These are phyloP conservation scores for Malus hybrid DNA, from an alignment of 331 rosid genomes.

Conservation along the genomic window DNA sequence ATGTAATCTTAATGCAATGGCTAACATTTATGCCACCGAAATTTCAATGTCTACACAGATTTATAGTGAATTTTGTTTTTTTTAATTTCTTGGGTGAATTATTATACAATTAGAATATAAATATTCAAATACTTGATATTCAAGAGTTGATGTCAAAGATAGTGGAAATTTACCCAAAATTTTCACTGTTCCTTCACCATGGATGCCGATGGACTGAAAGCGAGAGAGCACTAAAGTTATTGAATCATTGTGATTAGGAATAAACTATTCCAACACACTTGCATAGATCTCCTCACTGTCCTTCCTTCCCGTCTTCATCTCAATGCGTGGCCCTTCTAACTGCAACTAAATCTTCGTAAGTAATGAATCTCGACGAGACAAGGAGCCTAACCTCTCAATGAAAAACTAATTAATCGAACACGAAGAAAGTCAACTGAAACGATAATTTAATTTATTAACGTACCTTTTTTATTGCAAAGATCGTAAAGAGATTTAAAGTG, in stretches of 20 bases:
- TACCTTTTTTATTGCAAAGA: too few species aligned
- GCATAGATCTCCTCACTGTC: slow-evolving; percentile 58
- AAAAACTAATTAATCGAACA: not conserved
- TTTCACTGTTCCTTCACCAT: slow-evolving; percentile 58
- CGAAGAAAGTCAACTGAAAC: not conserved
- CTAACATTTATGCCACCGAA: too few species aligned
- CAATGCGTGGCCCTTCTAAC: slow-evolving; percentile 74
- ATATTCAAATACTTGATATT: too few species aligned
- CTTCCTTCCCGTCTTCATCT: slow-evolving; percentile 67
- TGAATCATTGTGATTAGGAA: slow-evolving; percentile 77
- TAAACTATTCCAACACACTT: slow-evolving; percentile 25
- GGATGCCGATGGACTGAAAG: slow-evolving; percentile 62
- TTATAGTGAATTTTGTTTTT: too few species aligned
- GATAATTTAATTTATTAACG: not conserved
- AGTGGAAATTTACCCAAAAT: slow-evolving; percentile 42
- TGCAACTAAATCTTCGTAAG: slow-evolving; percentile 2
- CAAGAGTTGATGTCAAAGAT: not conserved
- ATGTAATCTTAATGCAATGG: too few species aligned
- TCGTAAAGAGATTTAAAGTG: too few species aligned
- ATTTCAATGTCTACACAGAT: too few species aligned
- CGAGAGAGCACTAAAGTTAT: slow-evolving; percentile 53
- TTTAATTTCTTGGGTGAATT: too few species aligned
- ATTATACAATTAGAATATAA: too few species aligned
- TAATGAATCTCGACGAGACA: not conserved
- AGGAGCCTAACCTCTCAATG: not conserved